Base-by-base conservation (phyloP, 2,329 filamentous ascomycete species). In the Diplocarpon rosae region DNA sequence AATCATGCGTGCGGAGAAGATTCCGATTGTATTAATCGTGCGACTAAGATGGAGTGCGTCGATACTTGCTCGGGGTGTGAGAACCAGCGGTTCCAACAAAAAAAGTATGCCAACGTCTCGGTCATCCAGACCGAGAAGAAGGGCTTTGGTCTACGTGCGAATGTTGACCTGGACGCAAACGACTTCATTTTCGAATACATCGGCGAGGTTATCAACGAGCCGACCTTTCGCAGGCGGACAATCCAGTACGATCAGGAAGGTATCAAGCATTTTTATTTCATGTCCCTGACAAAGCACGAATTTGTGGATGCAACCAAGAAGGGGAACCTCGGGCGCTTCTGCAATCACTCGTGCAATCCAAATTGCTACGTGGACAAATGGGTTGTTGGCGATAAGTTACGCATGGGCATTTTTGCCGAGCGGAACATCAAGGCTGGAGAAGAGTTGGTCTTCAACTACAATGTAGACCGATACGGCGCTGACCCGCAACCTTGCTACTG, bases 321-420 rank as follows among this genome's bases (percentile, higher is more conserved):
- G 63, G 92, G 92, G 40, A 96, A 96, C 56, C 75, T 98, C 5
- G 92, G 89, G 41, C 82, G 92, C 27, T 98, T 98, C 62, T 98
- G 92, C 75, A 98, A 98, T 60, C 92, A 98, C 64, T 96, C 92
- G 8, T 98, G 92, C 73, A 95, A 92, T 63, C 92, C 92, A 14
- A 98, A 98, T 62, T 96, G 89, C 67, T 96, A 94, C 65, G 90
- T 98, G 52, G 92, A 98, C 72, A 98, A 98, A 69, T 98, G 92
- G 92, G 89, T 96, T 47, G 88, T 98, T 29, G 89, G 88, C 14
- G 86, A 93, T 59, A 96, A 95, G 69, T 71, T 96, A 62, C 89
- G 92, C 58, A 98, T 98, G 92, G 92, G 92, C 58, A 96, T 98
- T 56, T 98, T 98, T 69, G 86, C 89, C 56, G 77, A 85, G 66